Conservation (phyloP, 148 eudicot species). For the Camellia sinensis region DNA sequence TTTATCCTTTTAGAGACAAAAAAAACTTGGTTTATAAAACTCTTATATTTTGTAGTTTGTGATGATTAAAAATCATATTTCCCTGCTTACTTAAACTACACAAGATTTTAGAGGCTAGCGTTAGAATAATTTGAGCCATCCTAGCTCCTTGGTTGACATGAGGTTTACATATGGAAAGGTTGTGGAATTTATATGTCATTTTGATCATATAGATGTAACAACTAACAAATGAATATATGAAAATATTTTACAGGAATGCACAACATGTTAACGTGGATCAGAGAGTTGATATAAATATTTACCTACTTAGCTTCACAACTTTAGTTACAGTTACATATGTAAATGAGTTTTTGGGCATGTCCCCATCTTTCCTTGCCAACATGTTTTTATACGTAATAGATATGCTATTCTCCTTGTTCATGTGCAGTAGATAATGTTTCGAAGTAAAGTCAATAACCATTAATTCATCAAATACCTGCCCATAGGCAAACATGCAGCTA, state of each 20-base stretch:
- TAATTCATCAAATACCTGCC: slow-evolving; percentile 57
- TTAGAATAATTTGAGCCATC: not conserved
- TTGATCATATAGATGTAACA: not conserved
- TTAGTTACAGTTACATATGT: not conserved
- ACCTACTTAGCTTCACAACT: not conserved
- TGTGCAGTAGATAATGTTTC: not conserved
- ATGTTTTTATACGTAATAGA: not conserved
- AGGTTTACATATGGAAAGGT: not conserved
- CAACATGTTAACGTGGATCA: not conserved
- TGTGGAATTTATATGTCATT: not conserved
- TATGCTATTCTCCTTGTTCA: not conserved
- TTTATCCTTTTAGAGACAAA: too few relatives aligned
- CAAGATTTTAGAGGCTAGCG: not conserved
- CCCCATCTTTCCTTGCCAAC: not conserved
- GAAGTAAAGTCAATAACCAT: not conserved
- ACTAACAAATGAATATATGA: not conserved
- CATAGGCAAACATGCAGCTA: slow-evolving; percentile 96
- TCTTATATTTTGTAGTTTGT: not conserved
- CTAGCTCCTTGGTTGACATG: not conserved
- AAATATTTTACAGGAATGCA: not conserved
- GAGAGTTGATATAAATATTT: not conserved
- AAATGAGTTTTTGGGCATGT: not conserved
- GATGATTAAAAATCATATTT: not conserved
- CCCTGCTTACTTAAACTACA: not conserved
- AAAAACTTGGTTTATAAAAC: too few relatives aligned